Evolutionary conservation across 352 stramenopile species (phyloP), one percentile per base, ranked within the genome.

Genomic region (Pythium scleroteichum): DNA sequence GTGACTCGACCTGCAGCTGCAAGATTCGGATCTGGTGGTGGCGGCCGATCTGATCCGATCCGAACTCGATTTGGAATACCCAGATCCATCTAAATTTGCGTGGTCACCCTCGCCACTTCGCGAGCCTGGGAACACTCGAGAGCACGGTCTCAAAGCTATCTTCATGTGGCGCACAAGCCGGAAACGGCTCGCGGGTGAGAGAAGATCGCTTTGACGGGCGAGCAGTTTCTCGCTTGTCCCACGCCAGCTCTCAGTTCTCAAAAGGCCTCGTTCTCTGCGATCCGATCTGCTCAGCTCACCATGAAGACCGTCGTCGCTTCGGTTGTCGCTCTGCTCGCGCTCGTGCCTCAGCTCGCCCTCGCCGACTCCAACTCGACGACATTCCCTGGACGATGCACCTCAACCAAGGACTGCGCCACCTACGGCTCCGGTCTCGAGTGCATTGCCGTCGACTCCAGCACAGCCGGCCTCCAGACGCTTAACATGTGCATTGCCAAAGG

Each of bases 401-500:
- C 66, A 0, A 78, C 59, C 16, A 56, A 62, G 9, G 82, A 91
- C 69, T 93, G 84, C 61, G 20, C 47, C 0, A 64, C 70, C 9
- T 93, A 87, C 47, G 82, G 82, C 35, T 26, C 26, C 7, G 80
- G 80, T 27, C 86, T 88, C 55, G 75, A 76, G n/a, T 94, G 82
- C 24, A 73, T 91, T 10, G 76, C 85, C 3, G 85, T 94, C 7
- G 74, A 87, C 45, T 79, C 82, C 50, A 79, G 59, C 42, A 73
- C 84, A 49, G 66, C 73, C 0, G 79, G 78, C 0, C 58, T 94
- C 8, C 71, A 87, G 60, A 71, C 75, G 26, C 69, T 91, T 23
- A 87, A 70, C 46, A 88, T 92, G 76, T 92, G 80, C 54, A 83
- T 94, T 33, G 73, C 79, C 7, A 68, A 55, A 14, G 54, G 24